Conservation (phyloP, 805 yeast genomes). For the Komagataella pastoris region DNA sequence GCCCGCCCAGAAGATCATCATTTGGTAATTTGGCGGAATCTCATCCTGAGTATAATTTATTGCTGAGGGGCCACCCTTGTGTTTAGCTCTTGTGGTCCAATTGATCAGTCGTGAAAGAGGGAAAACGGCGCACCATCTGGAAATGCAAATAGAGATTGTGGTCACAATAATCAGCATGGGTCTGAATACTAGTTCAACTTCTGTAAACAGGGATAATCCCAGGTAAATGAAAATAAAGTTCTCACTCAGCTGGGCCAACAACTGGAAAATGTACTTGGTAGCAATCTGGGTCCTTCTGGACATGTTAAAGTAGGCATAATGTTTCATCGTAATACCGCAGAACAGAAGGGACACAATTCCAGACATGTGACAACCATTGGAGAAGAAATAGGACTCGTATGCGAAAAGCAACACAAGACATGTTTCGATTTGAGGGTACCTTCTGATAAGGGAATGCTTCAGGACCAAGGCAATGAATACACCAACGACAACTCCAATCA, state of each 20-base stretch:
- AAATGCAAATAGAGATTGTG: conserved; percentile 79
- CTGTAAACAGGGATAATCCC: conserved; percentile 90
- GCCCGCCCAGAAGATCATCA: conserved; percentile 99
- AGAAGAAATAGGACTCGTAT: conserved; percentile 91
- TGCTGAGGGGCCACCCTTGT: conserved; percentile 19
- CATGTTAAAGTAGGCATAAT: conserved; percentile 96
- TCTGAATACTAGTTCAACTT: conserved; percentile 88
- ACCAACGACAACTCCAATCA: conserved; percentile 84
- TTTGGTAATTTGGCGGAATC: conserved; percentile 89
- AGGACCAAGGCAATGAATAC: conserved; percentile 77
- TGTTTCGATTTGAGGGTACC: conserved; percentile 96
- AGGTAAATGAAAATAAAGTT: conserved; percentile 92
- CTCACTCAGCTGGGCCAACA: conserved; percentile 89
- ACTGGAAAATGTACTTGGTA: conserved; percentile 85
- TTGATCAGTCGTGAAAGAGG: conserved; percentile 81
- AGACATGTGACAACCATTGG: conserved; percentile 98
- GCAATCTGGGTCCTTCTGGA: conserved; percentile 95
- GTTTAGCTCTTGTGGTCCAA: conserved; percentile 51
- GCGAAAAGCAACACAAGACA: conserved; percentile 85
- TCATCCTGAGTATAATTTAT: conserved; percentile 52
- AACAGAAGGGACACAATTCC: conserved; percentile 91
- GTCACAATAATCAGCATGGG: conserved; percentile 88
- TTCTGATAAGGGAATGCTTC: conserved; percentile 84
- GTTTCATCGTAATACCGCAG: conserved; percentile 94
- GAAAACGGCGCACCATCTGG: conserved; percentile 96